Conservation (phyloP, 1,139 yeast species). For the Blastobotrys capitulatus region DNA sequence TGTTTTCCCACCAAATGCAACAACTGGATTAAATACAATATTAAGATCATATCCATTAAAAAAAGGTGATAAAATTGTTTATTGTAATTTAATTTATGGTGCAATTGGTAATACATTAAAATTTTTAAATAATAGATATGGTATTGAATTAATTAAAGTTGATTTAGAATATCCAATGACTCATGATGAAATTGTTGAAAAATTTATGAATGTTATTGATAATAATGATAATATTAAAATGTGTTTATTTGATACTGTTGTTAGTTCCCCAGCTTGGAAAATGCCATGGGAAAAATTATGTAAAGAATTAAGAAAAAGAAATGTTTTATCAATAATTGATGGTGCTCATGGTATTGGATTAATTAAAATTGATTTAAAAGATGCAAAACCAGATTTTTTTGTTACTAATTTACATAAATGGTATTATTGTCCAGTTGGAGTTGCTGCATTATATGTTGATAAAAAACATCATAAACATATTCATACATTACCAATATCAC, state of each 20-base stretch:
- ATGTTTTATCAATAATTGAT: constrained; percentile 55
- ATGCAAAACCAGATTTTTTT: constrained; percentile 54
- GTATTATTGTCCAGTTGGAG: constrained; percentile 54
- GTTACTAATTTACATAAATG: constrained; percentile 67
- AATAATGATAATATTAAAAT: constrained; percentile 29
- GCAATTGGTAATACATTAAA: constrained; percentile 52
- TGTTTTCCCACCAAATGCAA: constrained; percentile 54
- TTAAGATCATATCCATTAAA: constrained; percentile 50
- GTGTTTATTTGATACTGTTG: constrained; percentile 55
- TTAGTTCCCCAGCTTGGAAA: constrained; percentile 59
- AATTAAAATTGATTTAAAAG: constrained; percentile 42
- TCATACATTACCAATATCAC: constrained; percentile 56
- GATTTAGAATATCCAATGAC: constrained; percentile 46
- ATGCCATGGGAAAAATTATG: constrained; percentile 52
- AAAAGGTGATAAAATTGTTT: constrained; percentile 50
- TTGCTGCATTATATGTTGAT: constrained; percentile 56
- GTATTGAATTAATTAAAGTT: constrained; percentile 43
- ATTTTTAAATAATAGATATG: constrained; percentile 41
- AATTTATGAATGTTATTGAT: constrained; percentile 32
- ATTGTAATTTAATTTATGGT: constrained; percentile 51
- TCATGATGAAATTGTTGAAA: constrained; percentile 43
- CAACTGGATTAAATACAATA: constrained; percentile 55
- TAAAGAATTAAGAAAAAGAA: constrained; percentile 43
- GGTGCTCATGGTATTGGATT: constrained; percentile 71
- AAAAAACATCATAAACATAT: constrained; percentile 45